Percentiles rank a stretch among this genome's conserved stretches.
Evolutionary conservation across 257 asterid genomes (phyloP).

Genomic region (Rehmannia glutinosa): DNA sequence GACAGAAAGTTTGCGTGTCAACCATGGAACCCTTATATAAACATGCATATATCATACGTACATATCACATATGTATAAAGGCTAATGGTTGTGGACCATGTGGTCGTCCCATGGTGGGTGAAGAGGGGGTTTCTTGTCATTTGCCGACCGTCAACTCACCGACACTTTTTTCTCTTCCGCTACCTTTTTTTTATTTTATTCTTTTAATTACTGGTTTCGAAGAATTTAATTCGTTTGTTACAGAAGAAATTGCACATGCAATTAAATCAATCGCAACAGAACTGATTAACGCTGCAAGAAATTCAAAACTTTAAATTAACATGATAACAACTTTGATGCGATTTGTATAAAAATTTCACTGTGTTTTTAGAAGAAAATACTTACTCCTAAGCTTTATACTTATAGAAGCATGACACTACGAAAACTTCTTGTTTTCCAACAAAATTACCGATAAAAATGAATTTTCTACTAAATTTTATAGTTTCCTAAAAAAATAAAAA

Average conservation of each 20-base stretch:
- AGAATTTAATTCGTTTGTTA: background rate
- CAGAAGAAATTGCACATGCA: background rate
- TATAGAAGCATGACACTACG: background rate
- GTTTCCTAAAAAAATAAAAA: no score
- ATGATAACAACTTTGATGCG: background rate
- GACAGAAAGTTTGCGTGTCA: background rate
- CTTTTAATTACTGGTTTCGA: background rate
- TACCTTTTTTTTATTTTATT: no score
- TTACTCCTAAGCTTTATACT: background rate
- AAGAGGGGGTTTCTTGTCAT: background rate
- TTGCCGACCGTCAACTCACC: background rate
- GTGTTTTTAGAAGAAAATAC: no score
- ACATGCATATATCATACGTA: background rate
- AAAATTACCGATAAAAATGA: no score
- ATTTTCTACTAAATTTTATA: no score
- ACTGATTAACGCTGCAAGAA: no score
- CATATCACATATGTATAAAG: background rate
- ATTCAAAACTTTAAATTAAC: no score
- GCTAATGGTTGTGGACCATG: conserved; percentile 10
- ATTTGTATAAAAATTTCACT: background rate
- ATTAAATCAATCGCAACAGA: no score
- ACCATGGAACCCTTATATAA: background rate
- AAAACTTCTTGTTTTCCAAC: no score
- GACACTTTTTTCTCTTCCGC: conserved; percentile 1
- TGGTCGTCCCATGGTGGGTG: background rate